Percentiles rank a stretch among this genome's conserved stretches.
These are phyloP conservation scores for Suhomyces emberorum DNA, from an alignment of 805 yeast species.

Conservation along the genomic window DNA sequence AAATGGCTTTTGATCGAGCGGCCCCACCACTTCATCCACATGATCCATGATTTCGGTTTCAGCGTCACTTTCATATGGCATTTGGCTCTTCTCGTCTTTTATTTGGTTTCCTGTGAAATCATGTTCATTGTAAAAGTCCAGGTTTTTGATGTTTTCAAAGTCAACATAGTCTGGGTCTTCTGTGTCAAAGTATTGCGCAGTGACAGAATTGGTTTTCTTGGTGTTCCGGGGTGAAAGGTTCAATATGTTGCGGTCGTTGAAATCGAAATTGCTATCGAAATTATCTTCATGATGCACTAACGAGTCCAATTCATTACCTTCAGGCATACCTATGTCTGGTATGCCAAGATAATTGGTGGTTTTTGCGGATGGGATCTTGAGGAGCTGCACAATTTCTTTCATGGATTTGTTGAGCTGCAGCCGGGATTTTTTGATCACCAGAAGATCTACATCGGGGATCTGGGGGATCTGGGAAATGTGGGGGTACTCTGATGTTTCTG, in stretches of 20 bases:
- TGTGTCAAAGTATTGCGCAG: conserved; percentile 7
- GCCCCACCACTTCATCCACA: not conserved
- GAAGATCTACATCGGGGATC: conserved; percentile 35
- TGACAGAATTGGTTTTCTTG: conserved; percentile 6
- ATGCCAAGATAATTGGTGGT: conserved; percentile 17
- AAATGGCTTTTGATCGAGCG: conserved; percentile 1
- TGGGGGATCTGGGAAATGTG: conserved; percentile 4
- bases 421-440: conserved; percentile 29
- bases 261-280: conserved; percentile 13
- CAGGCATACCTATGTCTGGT: conserved; percentile 16
- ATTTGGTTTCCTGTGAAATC: conserved; percentile 5
- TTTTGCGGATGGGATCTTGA: conserved; percentile 26
- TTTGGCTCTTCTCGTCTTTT: conserved; percentile 1
- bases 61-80: conserved; percentile 20
- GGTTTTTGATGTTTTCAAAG: conserved; percentile 3
- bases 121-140: conserved; percentile 5
- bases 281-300: conserved; percentile 11
- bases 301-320: conserved; percentile 16
- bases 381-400: conserved; percentile 32
- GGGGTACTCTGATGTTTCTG: too few relatives aligned
- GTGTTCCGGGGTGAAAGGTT: not conserved
- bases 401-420: conserved; percentile 33
- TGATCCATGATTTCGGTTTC: conserved; percentile 24
- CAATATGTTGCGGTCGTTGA: conserved; percentile 3
- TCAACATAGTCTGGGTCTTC: conserved; percentile 3